Evolutionary conservation across 805 yeast genomes (phyloP).

Genomic region (Ogataea haglerorum): DNA sequence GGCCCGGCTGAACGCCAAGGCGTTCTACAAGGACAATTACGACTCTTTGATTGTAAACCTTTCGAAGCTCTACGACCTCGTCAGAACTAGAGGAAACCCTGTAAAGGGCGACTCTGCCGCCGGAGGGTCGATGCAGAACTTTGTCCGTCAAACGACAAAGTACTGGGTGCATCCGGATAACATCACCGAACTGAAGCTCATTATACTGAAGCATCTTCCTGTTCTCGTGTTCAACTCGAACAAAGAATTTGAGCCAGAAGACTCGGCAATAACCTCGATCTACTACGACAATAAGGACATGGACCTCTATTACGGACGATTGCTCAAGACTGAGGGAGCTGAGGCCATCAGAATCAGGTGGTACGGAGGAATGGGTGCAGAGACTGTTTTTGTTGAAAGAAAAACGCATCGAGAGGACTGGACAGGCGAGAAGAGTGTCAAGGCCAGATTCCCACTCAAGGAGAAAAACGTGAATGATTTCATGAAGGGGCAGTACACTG

Average conservation of each 20-base stretch:
- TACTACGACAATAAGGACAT: constrained; percentile 87
- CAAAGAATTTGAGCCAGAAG: constrained; percentile 93
- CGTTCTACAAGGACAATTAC: constrained; percentile 93
- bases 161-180: constrained; percentile 99
- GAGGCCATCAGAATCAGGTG: constrained; percentile 97
- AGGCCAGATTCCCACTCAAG: constrained; percentile 90
- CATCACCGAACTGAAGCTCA: constrained; percentile 91
- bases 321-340: constrained; percentile 97
- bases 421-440: constrained; percentile 99
- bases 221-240: constrained; percentile 95
- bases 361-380: constrained; percentile 97
- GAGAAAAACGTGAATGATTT: constrained; percentile 88
- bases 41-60: constrained; percentile 86
- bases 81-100: constrained; percentile 94
- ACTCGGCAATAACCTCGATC: constrained; percentile 94
- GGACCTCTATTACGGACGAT: constrained; percentile 91
- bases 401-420: constrained; percentile 99
- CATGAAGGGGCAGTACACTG: constrained; percentile 79
- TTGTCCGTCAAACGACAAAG: constrained; percentile 96
- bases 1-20: constrained; percentile 87
- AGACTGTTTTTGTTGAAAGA: constrained; percentile 91
- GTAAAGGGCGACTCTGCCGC: constrained; percentile 93
- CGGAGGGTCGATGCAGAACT: constrained; percentile 98
- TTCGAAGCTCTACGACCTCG: constrained; percentile 85
- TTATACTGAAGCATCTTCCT: constrained; percentile 90